Evolutionary conservation across 2,329 filamentous ascomycete species (phyloP), one percentile per base, ranked within the genome.

Genomic region (Nemania diffusa): DNA sequence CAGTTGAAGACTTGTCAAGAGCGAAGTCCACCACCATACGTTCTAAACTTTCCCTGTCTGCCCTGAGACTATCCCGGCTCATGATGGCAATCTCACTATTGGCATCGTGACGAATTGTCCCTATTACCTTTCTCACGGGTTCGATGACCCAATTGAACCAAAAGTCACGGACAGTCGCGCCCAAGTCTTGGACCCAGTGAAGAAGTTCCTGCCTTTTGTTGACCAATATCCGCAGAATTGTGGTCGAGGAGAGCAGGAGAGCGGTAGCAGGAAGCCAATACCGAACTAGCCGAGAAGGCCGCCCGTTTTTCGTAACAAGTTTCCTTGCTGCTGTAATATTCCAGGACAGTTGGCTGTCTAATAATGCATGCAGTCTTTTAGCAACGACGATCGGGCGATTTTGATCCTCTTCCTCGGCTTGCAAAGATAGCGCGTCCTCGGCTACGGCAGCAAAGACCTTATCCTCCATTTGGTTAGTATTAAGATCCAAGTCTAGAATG

Each of bases 1-100:
- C 83, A 7, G 83, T 83, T 29, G 84, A 85, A 1, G 93, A 92
- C 74, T 94, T 93, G 73, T 97, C 94, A 9, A 90, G 82, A 4
- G 94, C 92, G 81, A 99, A 99, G 73, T 98, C 96, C 42, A 99
- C 91, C 3, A 99, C 97, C 96, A 99, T 99, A 55, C 96, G 91
- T 79, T 99, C 95, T 34, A 99, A 83, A 76, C 94, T 97, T 61
- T 94, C 93, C 34, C 93, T 89, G 77, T 99, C 96, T 1, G 94
- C 94, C 77, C 91, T 90, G 24, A 99, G 86, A 72, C 94, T 97
- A 72, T 95, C 91, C 66, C 93, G 92, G 81, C 94, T 97, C 92
- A 99, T 96, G 71, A 99, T 92, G 51, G 95, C 96, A 71, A 99
- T 95, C 77, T 98, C 95, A 76, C 93, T 97, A 72, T 90, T 91